Conservation (phyloP, 768 basidiomycete species). For the Pleurotus eryngii region DNA sequence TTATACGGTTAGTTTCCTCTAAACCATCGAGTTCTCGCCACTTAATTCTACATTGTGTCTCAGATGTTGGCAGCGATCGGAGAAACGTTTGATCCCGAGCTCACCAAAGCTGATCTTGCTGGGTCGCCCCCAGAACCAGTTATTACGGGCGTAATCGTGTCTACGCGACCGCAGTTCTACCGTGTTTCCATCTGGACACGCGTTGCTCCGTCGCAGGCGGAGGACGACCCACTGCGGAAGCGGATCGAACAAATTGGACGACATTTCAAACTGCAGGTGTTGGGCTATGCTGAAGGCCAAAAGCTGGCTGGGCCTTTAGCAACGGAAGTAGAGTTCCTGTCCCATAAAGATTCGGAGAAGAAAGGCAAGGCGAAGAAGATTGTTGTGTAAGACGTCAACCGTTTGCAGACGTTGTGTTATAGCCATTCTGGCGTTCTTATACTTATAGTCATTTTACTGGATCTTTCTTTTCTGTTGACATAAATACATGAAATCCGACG, state of each 20-base stretch:
- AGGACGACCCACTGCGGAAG: slow-evolving; percentile 61
- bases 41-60: slow-evolving; percentile 5
- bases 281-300: slow-evolving; percentile 75
- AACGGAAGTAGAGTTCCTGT: slow-evolving; percentile 92
- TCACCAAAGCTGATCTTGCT: slow-evolving; percentile 44
- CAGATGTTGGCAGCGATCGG: slow-evolving; percentile 99
- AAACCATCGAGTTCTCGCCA: slow-evolving; percentile 5
- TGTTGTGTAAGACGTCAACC: slow-evolving; percentile 42
- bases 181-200: slow-evolving; percentile 98
- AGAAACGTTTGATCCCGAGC: slow-evolving; percentile 93
- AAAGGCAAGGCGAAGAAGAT: slow-evolving; percentile 88
- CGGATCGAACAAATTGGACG: slow-evolving; percentile 81
- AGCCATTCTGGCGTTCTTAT: not conserved
- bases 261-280: slow-evolving; percentile 89
- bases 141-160: slow-evolving; percentile 93
- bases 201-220: slow-evolving; percentile 55
- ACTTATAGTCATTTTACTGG: not conserved
- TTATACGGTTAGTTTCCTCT: slow-evolving; percentile 67
- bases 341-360: slow-evolving; percentile 94
- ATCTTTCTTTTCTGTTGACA: not conserved
- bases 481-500: too few relatives aligned
- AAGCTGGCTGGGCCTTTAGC: slow-evolving; percentile 83
- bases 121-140: slow-evolving; percentile 50
- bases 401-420: slow-evolving; percentile 4
- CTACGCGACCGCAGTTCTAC: slow-evolving; percentile 92